These are phyloP conservation scores for Ophiostoma himal-ulmi DNA, from an alignment of 2,329 filamentous ascomycete genomes.

Conservation along the genomic window DNA sequence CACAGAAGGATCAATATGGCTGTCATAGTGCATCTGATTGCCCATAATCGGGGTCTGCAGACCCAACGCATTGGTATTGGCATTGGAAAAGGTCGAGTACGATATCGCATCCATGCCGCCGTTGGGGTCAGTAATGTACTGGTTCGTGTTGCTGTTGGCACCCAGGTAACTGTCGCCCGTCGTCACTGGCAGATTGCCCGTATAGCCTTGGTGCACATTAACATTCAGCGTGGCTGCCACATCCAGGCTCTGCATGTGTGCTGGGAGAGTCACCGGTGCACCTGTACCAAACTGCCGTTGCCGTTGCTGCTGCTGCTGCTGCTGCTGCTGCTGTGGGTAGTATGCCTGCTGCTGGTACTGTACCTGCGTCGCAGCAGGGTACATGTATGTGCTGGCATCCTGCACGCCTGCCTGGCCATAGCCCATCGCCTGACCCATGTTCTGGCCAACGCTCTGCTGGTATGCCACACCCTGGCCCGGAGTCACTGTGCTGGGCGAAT, in stretches of 20 bases:
- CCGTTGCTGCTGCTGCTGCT: slow-evolving; percentile 18
- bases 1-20: slow-evolving; percentile 31
- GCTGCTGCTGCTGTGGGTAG: slow-evolving; percentile 22
- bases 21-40: slow-evolving; percentile 33
- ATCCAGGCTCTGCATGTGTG: slow-evolving; percentile 28
- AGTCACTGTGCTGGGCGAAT: slow-evolving; percentile 21
- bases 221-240: slow-evolving; percentile 19
- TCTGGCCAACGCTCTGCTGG: neutral
- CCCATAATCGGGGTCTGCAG: slow-evolving; percentile 32
- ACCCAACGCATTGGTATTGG: slow-evolving; percentile 35
- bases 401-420: slow-evolving; percentile 24
- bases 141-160: slow-evolving; percentile 25
- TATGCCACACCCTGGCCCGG: neutral
- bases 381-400: slow-evolving; percentile 21
- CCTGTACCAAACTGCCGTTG: slow-evolving; percentile 1
- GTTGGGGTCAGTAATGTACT: slow-evolving; percentile 33
- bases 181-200: slow-evolving; percentile 32
- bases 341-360: slow-evolving; percentile 24
- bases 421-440: slow-evolving; percentile 22
- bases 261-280: slow-evolving; percentile 17
- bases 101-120: slow-evolving; percentile 29
- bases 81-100: slow-evolving; percentile 32
- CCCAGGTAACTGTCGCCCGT: slow-evolving; percentile 25
- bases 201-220: slow-evolving; percentile 27
- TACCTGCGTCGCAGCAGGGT: slow-evolving; percentile 23